Percentiles rank a stretch among this genome's conserved stretches.
These are phyloP conservation scores for Verticillium klebahnii DNA, from an alignment of 2,329 filamentous ascomycete genomes.

Conservation along the genomic window DNA sequence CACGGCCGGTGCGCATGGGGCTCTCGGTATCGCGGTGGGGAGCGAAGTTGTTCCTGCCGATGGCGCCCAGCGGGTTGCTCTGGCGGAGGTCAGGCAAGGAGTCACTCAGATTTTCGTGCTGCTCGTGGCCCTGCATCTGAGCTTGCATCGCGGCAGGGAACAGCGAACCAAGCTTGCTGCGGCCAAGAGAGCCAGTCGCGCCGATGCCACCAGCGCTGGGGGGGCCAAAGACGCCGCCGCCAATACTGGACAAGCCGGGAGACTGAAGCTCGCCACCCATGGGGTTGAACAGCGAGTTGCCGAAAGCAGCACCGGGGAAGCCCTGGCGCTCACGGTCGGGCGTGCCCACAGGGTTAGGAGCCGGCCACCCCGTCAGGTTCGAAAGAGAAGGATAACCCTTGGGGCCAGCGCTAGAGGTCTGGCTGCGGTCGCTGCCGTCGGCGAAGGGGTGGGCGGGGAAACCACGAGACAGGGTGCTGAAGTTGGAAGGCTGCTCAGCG, in stretches of 20 bases:
- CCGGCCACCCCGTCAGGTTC: slow-evolving; percentile 59
- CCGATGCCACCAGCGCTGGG: slow-evolving; percentile 47
- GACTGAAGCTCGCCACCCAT: slow-evolving; percentile 71
- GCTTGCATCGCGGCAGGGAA: slow-evolving; percentile 89
- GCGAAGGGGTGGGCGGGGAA: slow-evolving; percentile 34
- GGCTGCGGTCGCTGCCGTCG: slow-evolving; percentile 82
- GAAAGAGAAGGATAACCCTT: slow-evolving; percentile 65
- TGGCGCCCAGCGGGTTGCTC: slow-evolving; percentile 59
- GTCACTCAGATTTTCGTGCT: slow-evolving; percentile 55
- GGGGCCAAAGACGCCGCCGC: slow-evolving; percentile 64
- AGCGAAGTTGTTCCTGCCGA: slow-evolving; percentile 58
- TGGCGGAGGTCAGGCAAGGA: slow-evolving; percentile 56
- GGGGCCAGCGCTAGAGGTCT: slow-evolving; percentile 82
- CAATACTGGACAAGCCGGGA: slow-evolving; percentile 45
- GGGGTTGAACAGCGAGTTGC: slow-evolving; percentile 74
- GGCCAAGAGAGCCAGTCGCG: slow-evolving; percentile 62
- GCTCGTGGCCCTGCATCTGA: slow-evolving; percentile 74
- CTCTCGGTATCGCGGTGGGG: slow-evolving; percentile 55
- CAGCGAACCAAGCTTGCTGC: slow-evolving; percentile 81
- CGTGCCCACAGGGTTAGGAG: slow-evolving; percentile 57
- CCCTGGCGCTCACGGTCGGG: slow-evolving; percentile 60
- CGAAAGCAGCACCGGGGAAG: slow-evolving; percentile 56
- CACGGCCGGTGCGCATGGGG: slow-evolving; percentile 50
- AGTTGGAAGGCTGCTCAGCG: slow-evolving; percentile 41
- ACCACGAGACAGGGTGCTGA: slow-evolving; percentile 50